These are phyloP conservation scores for Psilocybe cyanescens DNA, from an alignment of 768 basidiomycete genomes.

Conservation along the genomic window DNA sequence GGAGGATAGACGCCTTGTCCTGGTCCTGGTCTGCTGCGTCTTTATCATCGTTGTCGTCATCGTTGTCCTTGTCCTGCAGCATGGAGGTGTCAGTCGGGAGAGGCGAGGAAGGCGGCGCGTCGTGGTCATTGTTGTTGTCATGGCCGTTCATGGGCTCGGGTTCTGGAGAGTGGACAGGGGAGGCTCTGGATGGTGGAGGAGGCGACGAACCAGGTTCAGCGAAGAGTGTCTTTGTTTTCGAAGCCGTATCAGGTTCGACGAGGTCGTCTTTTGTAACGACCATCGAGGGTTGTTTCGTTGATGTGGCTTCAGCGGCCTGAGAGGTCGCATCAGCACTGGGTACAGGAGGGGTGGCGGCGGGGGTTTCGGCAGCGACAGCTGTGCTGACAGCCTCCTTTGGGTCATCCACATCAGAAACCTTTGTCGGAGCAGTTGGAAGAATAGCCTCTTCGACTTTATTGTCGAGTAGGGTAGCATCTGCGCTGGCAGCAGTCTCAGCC, in stretches of 20 bases:
- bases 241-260: neutral
- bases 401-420: neutral
- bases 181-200: slow-evolving; percentile 18
- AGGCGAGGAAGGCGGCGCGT: slow-evolving; percentile 13
- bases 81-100: slow-evolving; percentile 10
- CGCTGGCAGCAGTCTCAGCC: neutral
- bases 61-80: neutral
- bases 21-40: neutral
- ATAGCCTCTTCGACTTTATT: neutral
- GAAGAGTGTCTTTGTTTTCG: neutral
- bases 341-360: neutral
- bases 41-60: neutral
- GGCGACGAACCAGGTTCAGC: slow-evolving; percentile 7
- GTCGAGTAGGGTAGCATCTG: neutral
- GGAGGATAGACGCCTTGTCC: neutral
- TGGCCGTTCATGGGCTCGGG: neutral
- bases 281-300: neutral
- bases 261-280: neutral
- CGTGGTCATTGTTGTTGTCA: neutral
- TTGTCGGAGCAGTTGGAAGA: neutral
- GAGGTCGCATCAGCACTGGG: neutral
- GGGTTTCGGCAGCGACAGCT: neutral
- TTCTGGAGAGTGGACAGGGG: slow-evolving; percentile 23
- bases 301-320: neutral
- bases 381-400: neutral